Base-by-base conservation (phyloP, 345 rosid species). In the Bruguiera sexangula region DNA sequence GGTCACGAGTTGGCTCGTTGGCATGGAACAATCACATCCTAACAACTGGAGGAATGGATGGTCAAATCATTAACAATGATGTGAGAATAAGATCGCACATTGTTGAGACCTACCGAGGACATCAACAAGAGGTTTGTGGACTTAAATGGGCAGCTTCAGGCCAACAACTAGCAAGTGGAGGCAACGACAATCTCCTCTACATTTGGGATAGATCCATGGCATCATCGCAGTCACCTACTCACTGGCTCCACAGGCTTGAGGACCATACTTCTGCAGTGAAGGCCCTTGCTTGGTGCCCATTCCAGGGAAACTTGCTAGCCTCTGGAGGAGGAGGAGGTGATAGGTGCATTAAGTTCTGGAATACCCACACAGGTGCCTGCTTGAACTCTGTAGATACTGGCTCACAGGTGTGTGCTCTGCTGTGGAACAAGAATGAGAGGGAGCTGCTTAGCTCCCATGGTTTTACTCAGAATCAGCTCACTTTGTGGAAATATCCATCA, bases 241-340 rank as follows among this genome's bases (percentile, higher is more conserved):
- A 63, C 53, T 84, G 83, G 82, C 82, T 84, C 24, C 87, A 84
- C 68, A 72, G 81, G 70, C 60, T 84, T 19, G 82, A 82, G 50
- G 85, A 77, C 31, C 87, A 84, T 71, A 79, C 81, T 5, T 74
- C 87, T 20, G 83, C 84, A 0, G 85, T 84, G 31, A 84, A 79
- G 69, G 87, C 87, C 29, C 82, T 84, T 27, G 82, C 85, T 13
- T 82, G 84, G 85, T 84, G 87, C 65, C 87, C 87, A 26, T 84
- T 81, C 69, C 85, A 81, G 66, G 59, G 78, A 31, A 81, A 84
- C 37, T 65, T 84, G 71, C 71, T 84, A 32, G 85, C 82, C 22
- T 60, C 87, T 3, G 87, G 87, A 16, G 87, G 84, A 5, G 87
- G 87, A 3, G 85, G 67, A 0, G 80, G 77, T 19, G 85, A 84